Evolutionary conservation across 805 yeast species (phyloP), one percentile per base, ranked within the genome.

Genomic region (Nakazawaea ishiwadae): DNA sequence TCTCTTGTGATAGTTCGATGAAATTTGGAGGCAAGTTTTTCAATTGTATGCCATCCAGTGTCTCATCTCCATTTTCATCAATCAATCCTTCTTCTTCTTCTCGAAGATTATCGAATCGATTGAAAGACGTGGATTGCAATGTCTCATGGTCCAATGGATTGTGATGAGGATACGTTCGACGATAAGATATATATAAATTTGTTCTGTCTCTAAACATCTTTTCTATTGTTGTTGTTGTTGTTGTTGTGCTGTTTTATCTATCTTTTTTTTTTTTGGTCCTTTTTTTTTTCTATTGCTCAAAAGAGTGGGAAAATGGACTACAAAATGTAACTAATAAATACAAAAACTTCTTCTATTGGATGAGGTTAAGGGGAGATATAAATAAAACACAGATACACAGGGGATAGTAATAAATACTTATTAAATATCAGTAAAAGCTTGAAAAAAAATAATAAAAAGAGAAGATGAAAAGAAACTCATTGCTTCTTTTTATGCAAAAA

Each of bases 181-280:
- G 77, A 57, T 85, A 91, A 35, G 97, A 88, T 17, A 89, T 67
- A 60, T 73, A 91, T 49, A 91, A 71, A 56, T 90, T 91, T n/a
- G 99, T 93, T 59, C 97, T 72, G 63, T 93, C 98, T 59, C 98
- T 73, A 55, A 84, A 86, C 96, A 91, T 88, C 24, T 31, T 39
- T 14, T 46, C 40, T 51, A 51, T 14, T 51, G 52, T 28, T n/a
- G n/a, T 11, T 28, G 31, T 14, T 28, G 31, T 11, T 9, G 30
- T 28, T 28, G 31, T 14, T 12, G 9, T 31, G 33, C 18, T 34
- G 29, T 19, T 32, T 11, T 32, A 6, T 32, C 20, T n/a, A 5
- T 12, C 2, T 32, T 7, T 16, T 32, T 32, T 23, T 23, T 14
- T 15, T 14, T 23, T 23, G n/a, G 15, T 20, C n/a, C 11, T 12